Evolutionary conservation across 306 rosid species (phyloP), one percentile per base, ranked within the genome.

Genomic region (Begonia peltatifolia): DNA sequence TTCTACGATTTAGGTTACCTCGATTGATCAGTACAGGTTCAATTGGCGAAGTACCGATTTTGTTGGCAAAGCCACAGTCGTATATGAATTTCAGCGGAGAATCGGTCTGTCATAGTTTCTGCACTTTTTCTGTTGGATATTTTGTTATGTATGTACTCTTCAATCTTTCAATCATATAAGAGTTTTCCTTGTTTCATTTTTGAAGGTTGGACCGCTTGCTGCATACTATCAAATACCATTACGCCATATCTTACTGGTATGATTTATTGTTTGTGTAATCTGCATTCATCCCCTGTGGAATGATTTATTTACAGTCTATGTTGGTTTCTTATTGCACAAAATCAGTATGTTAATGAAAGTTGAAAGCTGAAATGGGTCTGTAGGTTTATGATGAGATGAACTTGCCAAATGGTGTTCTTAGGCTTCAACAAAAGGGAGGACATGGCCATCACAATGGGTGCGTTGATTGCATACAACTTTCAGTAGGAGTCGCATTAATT

Each of bases 361-460:
- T 25, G 47, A 30, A 41, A 47, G 38, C 9, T 5, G 38, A 30
- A 30, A 47, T 52, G 61, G 52, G 47, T 10, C 11, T 65, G 22
- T 65, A 90, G 97, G 77, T 71, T 51, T 85, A 78, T 67, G 97
- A 90, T 78, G 97, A 90, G 63, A 83, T 84, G 92, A 90, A 81
- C 73, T 83, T 90, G 69, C 95, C 97, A 55, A 90, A 82, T 69
- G 97, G 97, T 59, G 70, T 85, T 76, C 58, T 90, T 58, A 76
- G 90, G 81, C 70, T 90, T 60, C 84, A 78, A 63, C 95, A 74
- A 54, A 85, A 78, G 72, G 97, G 76, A 17, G 95, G 97, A 60
- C 97, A 90, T 71, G 97, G 97, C 23, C 76, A 85, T 75, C 97
- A 90, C 76, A 90, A 82, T 41, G 97, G 97, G 97, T 90, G 76